Conservation (phyloP, 345 rosid genomes). For the Euphorbia lathyris region DNA sequence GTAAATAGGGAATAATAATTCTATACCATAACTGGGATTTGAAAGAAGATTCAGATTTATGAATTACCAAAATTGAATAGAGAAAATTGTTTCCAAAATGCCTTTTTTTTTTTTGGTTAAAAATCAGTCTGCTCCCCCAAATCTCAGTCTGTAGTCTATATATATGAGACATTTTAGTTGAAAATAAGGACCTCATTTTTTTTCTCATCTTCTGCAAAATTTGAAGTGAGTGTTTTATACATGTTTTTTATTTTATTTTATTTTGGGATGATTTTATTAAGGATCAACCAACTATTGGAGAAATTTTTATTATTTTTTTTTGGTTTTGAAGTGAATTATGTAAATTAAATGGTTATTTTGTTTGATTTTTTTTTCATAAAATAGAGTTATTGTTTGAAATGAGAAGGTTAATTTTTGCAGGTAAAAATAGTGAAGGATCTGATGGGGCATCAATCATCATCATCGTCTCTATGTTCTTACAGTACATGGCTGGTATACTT, state of each 20-base stretch:
- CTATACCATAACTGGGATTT: background rate
- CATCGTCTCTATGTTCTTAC: background rate
- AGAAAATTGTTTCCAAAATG: background rate
- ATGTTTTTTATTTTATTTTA: background rate
- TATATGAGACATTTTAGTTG: background rate
- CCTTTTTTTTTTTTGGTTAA: no score
- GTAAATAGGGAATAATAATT: background rate
- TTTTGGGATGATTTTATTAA: no score
- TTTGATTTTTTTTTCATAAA: no score
- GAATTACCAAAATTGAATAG: background rate
- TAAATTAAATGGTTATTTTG: no score
- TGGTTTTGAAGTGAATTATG: no score
- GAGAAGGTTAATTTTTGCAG: background rate
- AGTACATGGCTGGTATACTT: slow-evolving; percentile 1
- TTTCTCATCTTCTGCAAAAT: background rate
- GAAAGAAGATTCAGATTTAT: background rate
- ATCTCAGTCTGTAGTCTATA: background rate
- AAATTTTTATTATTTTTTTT: no score
- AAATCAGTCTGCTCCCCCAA: background rate
- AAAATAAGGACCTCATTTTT: background rate
- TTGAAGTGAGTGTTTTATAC: background rate
- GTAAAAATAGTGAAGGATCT: background rate
- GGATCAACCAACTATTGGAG: no score
- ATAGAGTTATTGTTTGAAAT: background rate
- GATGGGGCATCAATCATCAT: slow-evolving; percentile 8